Base-by-base conservation (phyloP, 371 early-diverging fungal genomes). In the Catenaria anguillulae region DNA sequence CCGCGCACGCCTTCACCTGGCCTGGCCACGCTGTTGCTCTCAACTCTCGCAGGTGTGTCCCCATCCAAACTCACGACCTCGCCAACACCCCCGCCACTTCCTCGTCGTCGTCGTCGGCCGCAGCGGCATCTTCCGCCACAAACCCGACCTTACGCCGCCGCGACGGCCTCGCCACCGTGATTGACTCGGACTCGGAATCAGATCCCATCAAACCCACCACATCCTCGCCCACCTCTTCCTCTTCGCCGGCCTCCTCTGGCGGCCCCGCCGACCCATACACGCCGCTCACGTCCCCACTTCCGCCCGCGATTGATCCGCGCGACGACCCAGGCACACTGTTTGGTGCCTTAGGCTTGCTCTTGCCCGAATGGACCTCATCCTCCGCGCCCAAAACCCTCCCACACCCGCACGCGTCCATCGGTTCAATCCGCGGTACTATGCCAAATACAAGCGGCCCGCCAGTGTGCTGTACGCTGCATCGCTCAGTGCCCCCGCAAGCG, bases 221-320 rank as follows among this genome's bases (percentile, higher is more conserved):
- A 13, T 13, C 8, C 8, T 8, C 4, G 37, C 4, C 37, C 37
- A 13, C 37, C 37, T 4, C 37, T 4, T 13, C 8, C 8, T 37
- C 37, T 8, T 13, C 8, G 37, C 37, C 4, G 37, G 37, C 37
- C 8, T 4, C 37, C 37, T 4, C 37, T 13, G 37, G 13, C 37
- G 8, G 13, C 37, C 8, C 37, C 37, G 37, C 37, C 37, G 37
- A 4, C 37, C 8, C 37, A 4, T 8, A 13, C 13, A 37, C 37
- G 8, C 37, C 37, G 8, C 8, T 37, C 37, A 13, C 8, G 4
- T 37, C 37, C 37, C 37, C 66, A 1, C 61, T 73, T 3, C 68
- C 64, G 40, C 75, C 73, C n/a, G 61, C 72, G 8, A 13, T 37
- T 13, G 37, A 13, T 33, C 21, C n/a, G 12, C 21, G 54, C 8